Base-by-base conservation (phyloP, 176 grass and related monocot genomes). In the Paspalum notatum region DNA sequence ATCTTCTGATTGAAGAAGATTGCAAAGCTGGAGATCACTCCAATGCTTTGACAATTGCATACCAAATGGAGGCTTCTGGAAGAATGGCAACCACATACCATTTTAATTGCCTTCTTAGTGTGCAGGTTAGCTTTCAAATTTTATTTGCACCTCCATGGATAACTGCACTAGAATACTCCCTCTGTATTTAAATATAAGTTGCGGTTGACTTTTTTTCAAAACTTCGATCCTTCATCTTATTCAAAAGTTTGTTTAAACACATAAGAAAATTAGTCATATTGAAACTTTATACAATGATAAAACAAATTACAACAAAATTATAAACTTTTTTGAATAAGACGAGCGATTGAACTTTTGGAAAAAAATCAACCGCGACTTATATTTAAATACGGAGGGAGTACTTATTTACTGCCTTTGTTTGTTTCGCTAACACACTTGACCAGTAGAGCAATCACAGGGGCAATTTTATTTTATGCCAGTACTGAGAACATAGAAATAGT, bases 21-120 rank as follows among this genome's bases (percentile, higher is more conserved):
- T 98, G 95, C 84, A 98, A 95, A 93, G 90, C 88, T 41, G 92
- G 92, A 54, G 95, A 94, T 71, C 95, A 98, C 78, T 92, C 95
- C 54, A 95, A 98, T 76, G 95, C 95, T 82, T 87, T 98, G 68
- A 94, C 92, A 74, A 84, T 95, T 85, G 92, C 95, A 40, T 98
- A 98, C 93, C 85, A 98, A 91, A 98, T 98, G 95, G 95, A 98
- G 82, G 90, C 87, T 81, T 84, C 74, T 85, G 95, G 95, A 90
- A 94, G 92, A 93, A 98, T 94, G 95, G 95, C 95, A 3, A 94
- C 95, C 67, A 98, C 95, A 77, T 98, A 90, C 68, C 95, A 98
- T 91, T 98, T 87, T 79, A 98, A 98, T 71, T 98, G 87, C n/a
- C 95, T 98, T 87, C 95, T 98, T 58, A 98, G 95, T 75, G 95